phyloP scores from a whole-genome alignment of 768 basidiomycete species.

The Tephrocybe sp. region DNA sequence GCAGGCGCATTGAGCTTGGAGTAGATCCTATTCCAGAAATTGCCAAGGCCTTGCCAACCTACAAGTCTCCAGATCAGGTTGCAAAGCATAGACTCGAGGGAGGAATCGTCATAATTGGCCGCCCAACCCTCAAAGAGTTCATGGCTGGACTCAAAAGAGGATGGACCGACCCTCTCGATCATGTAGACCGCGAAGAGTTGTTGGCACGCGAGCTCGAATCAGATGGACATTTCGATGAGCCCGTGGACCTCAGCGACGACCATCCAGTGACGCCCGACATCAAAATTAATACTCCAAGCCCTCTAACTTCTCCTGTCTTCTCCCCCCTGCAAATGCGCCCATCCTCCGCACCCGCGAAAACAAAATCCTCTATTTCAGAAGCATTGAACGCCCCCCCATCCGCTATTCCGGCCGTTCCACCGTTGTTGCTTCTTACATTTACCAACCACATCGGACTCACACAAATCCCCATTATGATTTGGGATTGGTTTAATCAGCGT shows the following conservation, averaged over 20 bases:
- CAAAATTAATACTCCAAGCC: slow-evolving; percentile 22
- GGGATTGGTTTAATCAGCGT: slow-evolving; percentile 90
- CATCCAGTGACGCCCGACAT: slow-evolving; percentile 14
- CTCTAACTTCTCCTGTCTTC: slow-evolving; percentile 27
- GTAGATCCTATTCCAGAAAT: slow-evolving; percentile 49
- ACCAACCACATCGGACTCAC: slow-evolving; percentile 76
- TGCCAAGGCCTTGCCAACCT: slow-evolving; percentile 47
- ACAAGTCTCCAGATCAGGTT: slow-evolving; percentile 48
- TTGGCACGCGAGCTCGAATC: slow-evolving; percentile 64
- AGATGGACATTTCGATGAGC: slow-evolving; percentile 80
- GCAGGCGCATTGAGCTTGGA: slow-evolving; percentile 66
- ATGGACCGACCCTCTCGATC: slow-evolving; percentile 72
- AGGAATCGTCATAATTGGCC: slow-evolving; percentile 82
- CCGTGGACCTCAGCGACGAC: slow-evolving; percentile 25
- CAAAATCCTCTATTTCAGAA: slow-evolving; percentile 16
- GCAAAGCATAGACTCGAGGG: slow-evolving; percentile 69
- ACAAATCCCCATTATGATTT: slow-evolving; percentile 86
- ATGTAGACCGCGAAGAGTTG: slow-evolving; percentile 67
- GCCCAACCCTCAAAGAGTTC: slow-evolving; percentile 93
- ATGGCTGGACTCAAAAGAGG: slow-evolving; percentile 83
- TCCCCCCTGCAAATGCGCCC: slow-evolving; percentile 21
- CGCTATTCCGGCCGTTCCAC: slow-evolving; percentile 68
- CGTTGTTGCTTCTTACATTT: slow-evolving; percentile 75
- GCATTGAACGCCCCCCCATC: slow-evolving; percentile 47
- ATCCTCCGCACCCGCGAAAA: slow-evolving; percentile 16